phyloP scores from a whole-genome alignment of 352 stramenopile species.

The Elongisporangium anandrum region DNA sequence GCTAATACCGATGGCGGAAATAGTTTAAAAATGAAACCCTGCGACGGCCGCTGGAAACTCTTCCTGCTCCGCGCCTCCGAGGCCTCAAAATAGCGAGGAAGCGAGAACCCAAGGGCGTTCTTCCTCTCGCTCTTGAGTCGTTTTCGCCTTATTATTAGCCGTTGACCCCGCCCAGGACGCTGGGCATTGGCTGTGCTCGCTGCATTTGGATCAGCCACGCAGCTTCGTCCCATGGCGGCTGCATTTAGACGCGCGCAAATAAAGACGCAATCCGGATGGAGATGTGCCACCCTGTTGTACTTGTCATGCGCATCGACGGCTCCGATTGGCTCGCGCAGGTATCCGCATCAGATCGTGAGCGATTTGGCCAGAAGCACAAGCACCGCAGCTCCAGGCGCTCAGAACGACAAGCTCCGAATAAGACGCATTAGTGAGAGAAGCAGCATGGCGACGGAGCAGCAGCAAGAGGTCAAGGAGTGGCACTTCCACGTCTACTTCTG shows the following conservation, averaged over 20 bases:
- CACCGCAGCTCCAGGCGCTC: background rate
- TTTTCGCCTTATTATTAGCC: background rate
- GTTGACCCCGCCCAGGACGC: background rate
- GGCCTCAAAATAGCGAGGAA: conserved; percentile 14
- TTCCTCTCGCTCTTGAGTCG: background rate
- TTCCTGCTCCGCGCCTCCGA: conserved; percentile 4
- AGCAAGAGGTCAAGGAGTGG: conserved; percentile 48
- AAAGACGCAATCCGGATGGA: background rate
- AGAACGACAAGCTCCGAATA: background rate
- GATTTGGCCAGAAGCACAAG: background rate
- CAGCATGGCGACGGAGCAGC: background rate
- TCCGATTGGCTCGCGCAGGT: background rate
- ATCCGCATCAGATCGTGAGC: background rate
- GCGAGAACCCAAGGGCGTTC: background rate
- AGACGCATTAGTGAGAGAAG: background rate
- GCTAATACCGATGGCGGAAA: conserved; percentile 36
- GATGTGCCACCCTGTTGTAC: background rate
- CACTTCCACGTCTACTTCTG: conserved; percentile 77
- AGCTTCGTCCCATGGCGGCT: background rate
- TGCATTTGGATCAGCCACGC: background rate
- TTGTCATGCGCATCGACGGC: background rate
- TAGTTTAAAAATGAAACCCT: conserved; percentile 71
- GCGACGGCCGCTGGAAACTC: conserved; percentile 9
- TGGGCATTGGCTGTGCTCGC: too few species aligned
- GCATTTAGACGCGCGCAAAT: background rate